phyloP scores from a whole-genome alignment of 2,329 filamentous ascomycete species.

The Diaporthe vexans region DNA sequence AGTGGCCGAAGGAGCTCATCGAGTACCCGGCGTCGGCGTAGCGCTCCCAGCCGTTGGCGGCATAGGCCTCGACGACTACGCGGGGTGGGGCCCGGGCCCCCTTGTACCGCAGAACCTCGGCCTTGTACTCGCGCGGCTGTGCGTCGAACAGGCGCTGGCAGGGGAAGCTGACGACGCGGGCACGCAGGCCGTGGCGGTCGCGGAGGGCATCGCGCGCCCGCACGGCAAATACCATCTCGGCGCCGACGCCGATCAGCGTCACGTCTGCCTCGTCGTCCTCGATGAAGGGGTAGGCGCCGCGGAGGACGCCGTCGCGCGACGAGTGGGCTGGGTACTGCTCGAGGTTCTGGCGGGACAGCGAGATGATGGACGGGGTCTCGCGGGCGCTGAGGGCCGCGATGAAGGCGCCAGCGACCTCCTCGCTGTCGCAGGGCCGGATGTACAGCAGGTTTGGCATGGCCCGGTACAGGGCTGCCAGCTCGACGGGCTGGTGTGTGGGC shows the following conservation, averaged over 20 bases:
- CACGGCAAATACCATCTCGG: conserved; percentile 58
- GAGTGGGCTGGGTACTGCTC: conserved; percentile 54
- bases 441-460: conserved; percentile 69
- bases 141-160: conserved; percentile 54
- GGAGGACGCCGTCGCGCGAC: conserved; percentile 50
- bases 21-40: conserved; percentile 66
- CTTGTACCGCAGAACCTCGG: conserved; percentile 56
- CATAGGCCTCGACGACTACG: conserved; percentile 67
- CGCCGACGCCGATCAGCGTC: conserved; percentile 55
- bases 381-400: conserved; percentile 51
- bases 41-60: conserved; percentile 67
- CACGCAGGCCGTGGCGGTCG: conserved; percentile 48
- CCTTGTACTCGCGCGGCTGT: conserved; percentile 52
- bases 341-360: conserved; percentile 53
- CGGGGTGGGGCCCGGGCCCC: conserved; percentile 49
- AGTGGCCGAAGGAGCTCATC: conserved; percentile 65
- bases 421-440: conserved; percentile 66
- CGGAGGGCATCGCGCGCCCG: conserved; percentile 55
- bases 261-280: conserved; percentile 51
- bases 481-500: conserved; percentile 69
- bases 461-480: conserved; percentile 63
- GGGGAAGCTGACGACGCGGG: conserved; percentile 55
- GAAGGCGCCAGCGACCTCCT: conserved; percentile 65
- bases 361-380: conserved; percentile 57
- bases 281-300: conserved; percentile 57